These are phyloP conservation scores for Wickerhamomyces bovis DNA, from an alignment of 805 yeast genomes.

Conservation along the genomic window DNA sequence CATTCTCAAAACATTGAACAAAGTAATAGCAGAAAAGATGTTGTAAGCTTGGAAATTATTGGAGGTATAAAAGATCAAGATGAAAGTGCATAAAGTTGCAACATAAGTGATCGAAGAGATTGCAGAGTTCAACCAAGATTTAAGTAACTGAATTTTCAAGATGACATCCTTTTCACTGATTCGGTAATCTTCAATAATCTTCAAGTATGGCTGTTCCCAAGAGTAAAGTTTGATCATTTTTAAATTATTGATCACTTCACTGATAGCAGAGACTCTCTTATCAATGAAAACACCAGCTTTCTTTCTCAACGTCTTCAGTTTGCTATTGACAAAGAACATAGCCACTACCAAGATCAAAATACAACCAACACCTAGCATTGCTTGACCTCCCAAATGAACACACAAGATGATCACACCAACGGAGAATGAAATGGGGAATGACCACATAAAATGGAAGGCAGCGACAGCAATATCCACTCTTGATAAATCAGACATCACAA, in stretches of 20 bases:
- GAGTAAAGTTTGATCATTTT: constrained; percentile 83
- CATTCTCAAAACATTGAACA: constrained; percentile 56
- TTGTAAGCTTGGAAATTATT: constrained; percentile 45
- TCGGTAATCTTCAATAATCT: constrained; percentile 50
- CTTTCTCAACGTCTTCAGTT: constrained; percentile 49
- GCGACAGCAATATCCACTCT: constrained; percentile 74
- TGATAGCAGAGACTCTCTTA: constrained; percentile 63
- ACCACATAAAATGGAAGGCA: constrained; percentile 56
- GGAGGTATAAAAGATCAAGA: constrained; percentile 44
- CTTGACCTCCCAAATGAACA: constrained; percentile 64
- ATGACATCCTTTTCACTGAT: constrained; percentile 54
- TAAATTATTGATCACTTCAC: constrained; percentile 73
- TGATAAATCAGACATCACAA: constrained; percentile 77
- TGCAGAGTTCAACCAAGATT: constrained; percentile 58
- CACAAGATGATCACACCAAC: constrained; percentile 60
- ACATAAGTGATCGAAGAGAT: constrained; percentile 46
- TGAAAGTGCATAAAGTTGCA: constrained; percentile 68
- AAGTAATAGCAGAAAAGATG: constrained; percentile 64
- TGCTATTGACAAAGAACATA: constrained; percentile 43
- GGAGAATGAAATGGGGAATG: constrained; percentile 58
- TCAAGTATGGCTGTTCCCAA: constrained; percentile 80
- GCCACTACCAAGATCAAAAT: constrained; percentile 33
- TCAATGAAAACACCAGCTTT: constrained; percentile 66
- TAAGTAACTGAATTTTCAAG: constrained; percentile 55
- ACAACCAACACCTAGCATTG: constrained; percentile 65